Evolutionary conservation across 2,329 filamentous ascomycete species (phyloP).

Genomic region (Tolypocladium nubicola): DNA sequence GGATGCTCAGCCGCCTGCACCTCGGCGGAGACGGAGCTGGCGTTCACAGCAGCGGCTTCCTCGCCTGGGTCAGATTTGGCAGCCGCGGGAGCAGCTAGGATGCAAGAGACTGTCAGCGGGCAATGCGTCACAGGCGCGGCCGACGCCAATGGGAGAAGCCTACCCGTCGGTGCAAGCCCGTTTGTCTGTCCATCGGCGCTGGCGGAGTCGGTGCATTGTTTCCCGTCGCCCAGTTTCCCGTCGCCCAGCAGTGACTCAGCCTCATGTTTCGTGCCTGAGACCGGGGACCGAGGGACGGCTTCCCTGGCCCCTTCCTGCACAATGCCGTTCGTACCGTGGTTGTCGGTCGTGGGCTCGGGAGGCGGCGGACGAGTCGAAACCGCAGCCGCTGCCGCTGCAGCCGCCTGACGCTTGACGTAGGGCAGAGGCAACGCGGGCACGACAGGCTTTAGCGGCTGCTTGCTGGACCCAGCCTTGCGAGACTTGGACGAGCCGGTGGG

Average conservation of each 20-base stretch:
- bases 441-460: slow-evolving; percentile 21
- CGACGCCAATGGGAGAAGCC: background rate
- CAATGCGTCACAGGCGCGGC: too few relatives aligned
- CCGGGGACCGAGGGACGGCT: background rate
- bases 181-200: background rate
- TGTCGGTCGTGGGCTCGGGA: background rate
- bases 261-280: background rate
- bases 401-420: slow-evolving; percentile 26
- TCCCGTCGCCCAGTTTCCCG: background rate
- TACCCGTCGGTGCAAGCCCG: slow-evolving; percentile 1
- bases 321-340: background rate
- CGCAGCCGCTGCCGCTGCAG: slow-evolving; percentile 19
- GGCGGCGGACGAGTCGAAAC: slow-evolving; percentile 7
- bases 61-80: background rate
- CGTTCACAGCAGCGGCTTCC: background rate
- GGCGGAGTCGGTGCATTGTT: background rate
- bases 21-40: background rate
- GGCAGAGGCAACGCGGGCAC: slow-evolving; percentile 28
- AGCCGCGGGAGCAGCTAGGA: background rate
- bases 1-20: background rate
- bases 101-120: background rate
- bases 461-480: slow-evolving; percentile 18
- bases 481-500: slow-evolving; percentile 19
- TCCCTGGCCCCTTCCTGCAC: background rate
- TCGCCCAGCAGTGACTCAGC: background rate